A percentile compares a stretch with the other conserved stretches of the same genome.
These are phyloP conservation scores for Apiospora pterosperma DNA, from an alignment of 2,329 filamentous ascomycete species.

Conservation along the genomic window DNA sequence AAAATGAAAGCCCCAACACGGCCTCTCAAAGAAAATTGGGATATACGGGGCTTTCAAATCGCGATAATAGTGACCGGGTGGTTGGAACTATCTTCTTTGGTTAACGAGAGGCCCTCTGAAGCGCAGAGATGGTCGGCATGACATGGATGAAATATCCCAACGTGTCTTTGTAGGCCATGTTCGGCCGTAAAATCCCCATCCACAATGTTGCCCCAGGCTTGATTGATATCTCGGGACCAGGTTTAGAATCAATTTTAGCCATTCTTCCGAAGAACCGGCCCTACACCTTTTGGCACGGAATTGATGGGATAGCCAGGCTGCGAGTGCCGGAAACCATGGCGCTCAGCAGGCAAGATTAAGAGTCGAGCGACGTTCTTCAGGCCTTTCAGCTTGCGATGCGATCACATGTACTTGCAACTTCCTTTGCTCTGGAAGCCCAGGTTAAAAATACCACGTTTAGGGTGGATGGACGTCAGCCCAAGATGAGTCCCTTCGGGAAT, in stretches of 20 bases:
- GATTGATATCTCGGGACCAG: no score
- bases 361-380: not conserved
- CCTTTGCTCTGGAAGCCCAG: not conserved
- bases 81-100: not conserved
- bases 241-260: no score
- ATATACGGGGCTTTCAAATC: not conserved
- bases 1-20: not conserved
- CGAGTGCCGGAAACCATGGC: no score
- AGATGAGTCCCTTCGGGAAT: not conserved
- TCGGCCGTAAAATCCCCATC: not conserved
- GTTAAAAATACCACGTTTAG: not conserved
- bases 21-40: not conserved
- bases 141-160: not conserved
- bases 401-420: not conserved
- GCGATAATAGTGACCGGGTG: not conserved
- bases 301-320: no score
- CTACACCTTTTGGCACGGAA: no score
- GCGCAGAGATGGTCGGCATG: not conserved
- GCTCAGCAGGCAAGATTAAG: not conserved
- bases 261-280: no score
- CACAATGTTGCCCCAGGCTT: not conserved
- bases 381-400: not conserved
- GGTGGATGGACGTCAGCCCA: not conserved
- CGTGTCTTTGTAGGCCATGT: not conserved
- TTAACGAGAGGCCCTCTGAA: not conserved